Evolutionary conservation across 768 basidiomycete genomes (phyloP).

Genomic region (Leccinum sublutescens): DNA sequence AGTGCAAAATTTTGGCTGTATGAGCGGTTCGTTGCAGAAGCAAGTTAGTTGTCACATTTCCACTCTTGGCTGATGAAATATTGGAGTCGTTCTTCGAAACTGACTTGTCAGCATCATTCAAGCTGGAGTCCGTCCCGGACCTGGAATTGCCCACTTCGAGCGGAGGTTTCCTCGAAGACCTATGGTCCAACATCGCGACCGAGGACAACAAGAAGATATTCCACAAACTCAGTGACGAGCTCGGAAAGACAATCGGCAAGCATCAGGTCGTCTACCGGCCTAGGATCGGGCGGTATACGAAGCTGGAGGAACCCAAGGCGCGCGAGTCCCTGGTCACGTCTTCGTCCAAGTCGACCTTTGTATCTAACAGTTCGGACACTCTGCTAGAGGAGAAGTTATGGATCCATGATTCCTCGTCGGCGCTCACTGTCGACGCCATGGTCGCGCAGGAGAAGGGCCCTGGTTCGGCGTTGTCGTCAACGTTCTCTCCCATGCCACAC

Average conservation of each 20-base stretch:
- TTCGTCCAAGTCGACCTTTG: constrained; percentile 53
- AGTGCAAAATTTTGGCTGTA: too few species aligned
- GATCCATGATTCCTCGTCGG: constrained; percentile 42
- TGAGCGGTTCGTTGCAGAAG: too few species aligned
- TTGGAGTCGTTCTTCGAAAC: constrained; percentile 96
- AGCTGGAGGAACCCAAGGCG: constrained; percentile 82
- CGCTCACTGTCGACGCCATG: constrained; percentile 48
- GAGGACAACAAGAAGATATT: constrained; percentile 93
- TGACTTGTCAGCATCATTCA: constrained; percentile 87
- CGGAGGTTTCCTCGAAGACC: constrained; percentile 70
- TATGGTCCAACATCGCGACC: constrained; percentile 88
- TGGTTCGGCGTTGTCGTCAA: constrained; percentile 24
- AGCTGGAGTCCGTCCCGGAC: constrained; percentile 67
- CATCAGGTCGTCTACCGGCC: constrained; percentile 84
- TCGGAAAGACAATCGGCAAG: constrained; percentile 91
- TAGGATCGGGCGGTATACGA: constrained; percentile 82
- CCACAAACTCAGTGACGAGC: constrained; percentile 89
- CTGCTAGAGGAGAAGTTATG: neutral
- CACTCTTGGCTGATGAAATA: constrained; percentile 86
- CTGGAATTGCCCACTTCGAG: constrained; percentile 59
- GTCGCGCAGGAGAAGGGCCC: constrained; percentile 22
- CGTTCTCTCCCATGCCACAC: constrained; percentile 59
- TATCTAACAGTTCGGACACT: constrained; percentile 35
- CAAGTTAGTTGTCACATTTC: too few species aligned
- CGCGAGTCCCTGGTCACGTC: constrained; percentile 83